Base-by-base conservation (phyloP, 441 rosid genomes). In the Isatis lusitanica region DNA sequence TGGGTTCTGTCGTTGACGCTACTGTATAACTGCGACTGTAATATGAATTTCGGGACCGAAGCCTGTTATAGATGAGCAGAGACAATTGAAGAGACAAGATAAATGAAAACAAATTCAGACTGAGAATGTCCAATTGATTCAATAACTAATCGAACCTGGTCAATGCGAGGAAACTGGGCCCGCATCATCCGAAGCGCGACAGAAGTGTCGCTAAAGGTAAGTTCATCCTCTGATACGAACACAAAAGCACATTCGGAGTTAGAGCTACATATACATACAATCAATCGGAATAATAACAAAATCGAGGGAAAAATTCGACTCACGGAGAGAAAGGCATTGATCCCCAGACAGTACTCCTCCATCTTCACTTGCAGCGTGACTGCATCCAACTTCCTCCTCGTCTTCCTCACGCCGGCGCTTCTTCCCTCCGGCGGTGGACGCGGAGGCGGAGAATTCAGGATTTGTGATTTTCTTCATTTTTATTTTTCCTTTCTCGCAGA, bases 21-120 rank as follows among this genome's bases (percentile, higher is more conserved):
- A 85, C 97, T 93, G 74, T 95, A 93, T 68, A 90, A 63, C 60
- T 93, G 99, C 15, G 99, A 95, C 76, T 85, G 92, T 71, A 93
- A 78, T 79, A 93, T 77, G 71, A 95, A 91, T 11, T 98, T 97
- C 75, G 80, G 91, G 76, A 88, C 73, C 30, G 90, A 82, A 67
- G 85, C 88, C 97, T 88, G 80, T 72, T 26, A 77, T 60, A 40
- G 6, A 63, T 4, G 13, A 43, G 18, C n/a, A 73, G 57, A 61
- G 42, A 4, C 13, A 36, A 15, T 1, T 18, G 13, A 50, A 47
- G 53, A 9, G 26, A 48, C 13, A 48, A 18, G 21, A 17, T 16
- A 17, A 16, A 11, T 52, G 15, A 26, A 0, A 52, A 57, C 4
- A 46, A 13, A 0, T 46, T 11, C 31, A 24, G 31, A 50, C 43